Evolutionary conservation across 1,284 basidiomycete genomes (phyloP), one percentile per base, ranked within the genome.

Genomic region (Ceraceosorus guamensis): DNA sequence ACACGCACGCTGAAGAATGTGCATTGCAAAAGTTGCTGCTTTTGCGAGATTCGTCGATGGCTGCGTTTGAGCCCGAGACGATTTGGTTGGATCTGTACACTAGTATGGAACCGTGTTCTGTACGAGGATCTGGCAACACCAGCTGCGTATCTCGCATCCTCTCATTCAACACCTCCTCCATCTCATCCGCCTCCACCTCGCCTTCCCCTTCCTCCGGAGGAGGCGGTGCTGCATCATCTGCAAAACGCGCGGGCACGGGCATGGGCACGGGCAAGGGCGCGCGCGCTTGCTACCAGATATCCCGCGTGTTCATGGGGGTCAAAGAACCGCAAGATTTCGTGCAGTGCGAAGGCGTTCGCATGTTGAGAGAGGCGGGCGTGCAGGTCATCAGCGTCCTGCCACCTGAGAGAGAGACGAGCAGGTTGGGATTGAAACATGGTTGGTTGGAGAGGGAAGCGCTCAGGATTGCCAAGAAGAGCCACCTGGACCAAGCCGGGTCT

Each of bases 1-100:
- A 97, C 77, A 97, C 93, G 1, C 95, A 99, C 76, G 93, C 93
- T 11, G 93, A 99, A 78, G 90, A 92, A 24, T 95, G 93, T 73
- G 92, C 93, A 0, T 79, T 98, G 48, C 77, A 82, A 44, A 97
- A 97, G 73, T 83, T 87, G 11, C n/a, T n/a, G n/a, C n/a, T n/a
- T n/a, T n/a, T n/a, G n/a, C n/a, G n/a, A n/a, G 30, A 4, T n/a
- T 41, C 37, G 37, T n/a, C n/a, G n/a, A n/a, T n/a, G n/a, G n/a
- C n/a, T n/a, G n/a, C n/a, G n/a, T n/a, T 30, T 24, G 45, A 35
- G 6, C 50, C 16, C 24, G 16, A 31, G 14, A 33, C 43, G 32
- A 4, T 78, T 7, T 78, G 80, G 45, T 81, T 85, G 31, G 85
- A 89, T 68, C 83, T 91, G 57, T 98, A 93, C 73, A 95, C 92